Evolutionary conservation across 495 filamentous ascomycete species (phyloP).

Genomic region (Penicillium pancosmium): DNA sequence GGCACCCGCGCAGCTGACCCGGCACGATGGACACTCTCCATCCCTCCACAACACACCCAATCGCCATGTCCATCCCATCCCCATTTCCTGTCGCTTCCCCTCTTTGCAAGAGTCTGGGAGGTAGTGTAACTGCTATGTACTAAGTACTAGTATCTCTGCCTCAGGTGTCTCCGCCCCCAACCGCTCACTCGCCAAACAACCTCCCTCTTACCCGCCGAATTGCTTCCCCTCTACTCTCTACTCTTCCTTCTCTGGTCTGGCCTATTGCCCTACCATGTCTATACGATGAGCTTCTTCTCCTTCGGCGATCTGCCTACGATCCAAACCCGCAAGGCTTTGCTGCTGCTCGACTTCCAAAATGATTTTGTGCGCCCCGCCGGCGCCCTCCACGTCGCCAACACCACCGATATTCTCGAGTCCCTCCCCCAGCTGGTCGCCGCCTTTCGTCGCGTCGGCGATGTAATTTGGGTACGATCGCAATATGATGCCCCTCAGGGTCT

Average conservation of each 20-base stretch:
- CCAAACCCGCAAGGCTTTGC: conserved; percentile 77
- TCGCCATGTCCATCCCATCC: too few relatives aligned
- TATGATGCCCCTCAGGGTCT: conserved; percentile 63
- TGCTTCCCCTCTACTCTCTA: conserved; percentile 3
- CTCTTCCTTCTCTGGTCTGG: not conserved
- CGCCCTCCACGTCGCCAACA: conserved; percentile 65
- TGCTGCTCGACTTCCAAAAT: conserved; percentile 89
- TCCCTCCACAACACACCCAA: too few relatives aligned
- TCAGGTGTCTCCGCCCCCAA: conserved; percentile 2
- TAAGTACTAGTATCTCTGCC: not conserved
- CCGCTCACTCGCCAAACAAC: not conserved
- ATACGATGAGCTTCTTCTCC: conserved; percentile 43
- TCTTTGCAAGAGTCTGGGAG: not conserved
- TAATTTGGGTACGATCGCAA: conserved; percentile 86
- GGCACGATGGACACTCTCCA: conserved; percentile 5
- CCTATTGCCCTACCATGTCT: conserved; percentile 23
- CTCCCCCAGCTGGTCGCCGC: conserved; percentile 65
- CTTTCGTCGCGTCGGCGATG: conserved; percentile 78
- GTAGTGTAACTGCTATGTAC: too few relatives aligned
- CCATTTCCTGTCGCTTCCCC: too few relatives aligned
- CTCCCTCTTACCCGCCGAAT: conserved; percentile 7
- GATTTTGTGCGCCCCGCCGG: conserved; percentile 79
- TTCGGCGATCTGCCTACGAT: conserved; percentile 51
- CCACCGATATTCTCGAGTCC: conserved; percentile 66
- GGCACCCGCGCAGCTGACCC: conserved; percentile 6